A percentile compares a stretch with the other conserved stretches of the same genome.
These are phyloP conservation scores for Kodamaea kaohsiungensis DNA, from an alignment of 805 yeast species.

Conservation along the genomic window DNA sequence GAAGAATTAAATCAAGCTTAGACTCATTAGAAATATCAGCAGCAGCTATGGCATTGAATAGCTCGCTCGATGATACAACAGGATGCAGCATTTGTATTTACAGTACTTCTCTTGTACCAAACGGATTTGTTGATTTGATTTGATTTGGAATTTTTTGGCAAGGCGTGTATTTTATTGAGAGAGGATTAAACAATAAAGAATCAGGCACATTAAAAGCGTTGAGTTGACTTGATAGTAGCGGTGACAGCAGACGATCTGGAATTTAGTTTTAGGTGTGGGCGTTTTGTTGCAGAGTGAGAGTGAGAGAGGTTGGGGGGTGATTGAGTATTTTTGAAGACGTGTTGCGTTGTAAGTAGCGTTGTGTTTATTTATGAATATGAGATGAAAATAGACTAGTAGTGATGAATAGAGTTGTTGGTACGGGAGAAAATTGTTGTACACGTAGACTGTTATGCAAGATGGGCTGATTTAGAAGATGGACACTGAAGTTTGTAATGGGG, in stretches of 20 bases:
- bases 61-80: constrained; percentile 17
- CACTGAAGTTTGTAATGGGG: too few relatives aligned
- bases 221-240: background rate
- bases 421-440: too few relatives aligned
- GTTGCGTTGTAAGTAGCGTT: background rate
- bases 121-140: background rate
- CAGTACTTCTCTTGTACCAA: background rate
- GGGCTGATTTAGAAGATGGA: too few relatives aligned
- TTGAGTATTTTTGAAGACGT: background rate
- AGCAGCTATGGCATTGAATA: constrained; percentile 21
- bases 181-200: background rate
- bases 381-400: too few relatives aligned
- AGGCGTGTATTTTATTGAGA: background rate
- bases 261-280: background rate
- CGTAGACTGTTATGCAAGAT: too few relatives aligned
- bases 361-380: too few relatives aligned
- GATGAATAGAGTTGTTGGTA: too few relatives aligned
- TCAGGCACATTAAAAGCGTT: background rate
- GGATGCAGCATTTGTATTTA: constrained; percentile 6
- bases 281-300: background rate
- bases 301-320: background rate
- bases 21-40: constrained; percentile 11
- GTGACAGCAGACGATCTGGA: background rate
- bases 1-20: constrained; percentile 23
- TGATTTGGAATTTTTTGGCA: background rate